Evolutionary conservation across 2,329 filamentous ascomycete genomes (phyloP).

Genomic region (Penicillium nordicum): DNA sequence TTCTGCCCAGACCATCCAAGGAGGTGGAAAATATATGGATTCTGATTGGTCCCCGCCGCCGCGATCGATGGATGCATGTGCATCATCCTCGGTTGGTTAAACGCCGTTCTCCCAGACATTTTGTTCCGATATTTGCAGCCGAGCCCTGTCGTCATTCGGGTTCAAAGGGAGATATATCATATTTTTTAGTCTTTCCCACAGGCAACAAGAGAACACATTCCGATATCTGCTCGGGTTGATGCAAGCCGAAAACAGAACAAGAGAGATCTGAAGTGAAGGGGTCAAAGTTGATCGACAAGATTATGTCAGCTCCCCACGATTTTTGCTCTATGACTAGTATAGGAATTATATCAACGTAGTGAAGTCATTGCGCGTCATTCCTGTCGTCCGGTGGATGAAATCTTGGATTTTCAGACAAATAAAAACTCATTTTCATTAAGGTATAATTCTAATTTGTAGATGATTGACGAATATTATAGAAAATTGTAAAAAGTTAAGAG

Average conservation of each 20-base stretch:
- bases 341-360: constrained; percentile 1
- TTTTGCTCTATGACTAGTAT: not conserved
- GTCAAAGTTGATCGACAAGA: constrained; percentile 7
- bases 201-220: not conserved
- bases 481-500: not conserved
- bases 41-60: constrained; percentile 29
- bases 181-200: not conserved
- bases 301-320: constrained; percentile 23
- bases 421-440: not conserved
- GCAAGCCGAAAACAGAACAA: constrained; percentile 11
- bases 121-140: constrained; percentile 13
- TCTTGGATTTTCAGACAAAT: not conserved
- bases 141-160: constrained; percentile 14
- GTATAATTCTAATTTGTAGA: not conserved
- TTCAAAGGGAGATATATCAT: not conserved
- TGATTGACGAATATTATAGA: constrained; percentile 1
- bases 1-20: constrained; percentile 28
- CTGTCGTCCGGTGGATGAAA: constrained; percentile 5
- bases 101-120: constrained; percentile 17
- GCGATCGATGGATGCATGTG: constrained; percentile 17
- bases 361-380: constrained; percentile 27
- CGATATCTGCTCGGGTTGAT: constrained; percentile 14
- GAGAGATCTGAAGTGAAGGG: not conserved
- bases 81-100: constrained; percentile 29
- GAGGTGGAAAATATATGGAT: constrained; percentile 11